Percentiles rank a stretch among this genome's conserved stretches.
Conservation (phyloP, 495 filamentous ascomycete species). For the Staphylotrichum tortipilum region DNA sequence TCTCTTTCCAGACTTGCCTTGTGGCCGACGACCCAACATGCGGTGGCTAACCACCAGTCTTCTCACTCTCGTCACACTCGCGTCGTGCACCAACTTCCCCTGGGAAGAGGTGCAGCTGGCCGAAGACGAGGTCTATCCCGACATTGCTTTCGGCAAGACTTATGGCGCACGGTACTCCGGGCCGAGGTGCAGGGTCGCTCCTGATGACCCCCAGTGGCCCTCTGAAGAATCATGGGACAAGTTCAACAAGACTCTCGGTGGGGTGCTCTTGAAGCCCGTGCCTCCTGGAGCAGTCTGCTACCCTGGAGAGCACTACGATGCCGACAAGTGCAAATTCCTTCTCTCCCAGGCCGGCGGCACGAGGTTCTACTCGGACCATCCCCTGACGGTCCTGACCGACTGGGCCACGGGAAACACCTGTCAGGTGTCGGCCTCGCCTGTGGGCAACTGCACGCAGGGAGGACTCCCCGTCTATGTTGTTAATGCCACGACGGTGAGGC, state of each 20-base stretch:
- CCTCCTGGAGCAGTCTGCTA: constrained; percentile 46
- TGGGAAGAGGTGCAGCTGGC: constrained; percentile 26
- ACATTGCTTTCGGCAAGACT: constrained; percentile 29
- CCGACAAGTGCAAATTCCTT: constrained; percentile 29
- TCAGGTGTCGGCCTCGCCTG: constrained; percentile 9
- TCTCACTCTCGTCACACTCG: not conserved
- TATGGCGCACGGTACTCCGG: not conserved
- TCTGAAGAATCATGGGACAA: constrained; percentile 31
- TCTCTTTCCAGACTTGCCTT: no score
- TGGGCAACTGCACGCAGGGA: constrained; percentile 43
- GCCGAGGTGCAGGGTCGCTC: constrained; percentile 40
- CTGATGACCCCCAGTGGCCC: constrained; percentile 42
- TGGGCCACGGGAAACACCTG: constrained; percentile 31
- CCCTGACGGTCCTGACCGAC: constrained; percentile 24
- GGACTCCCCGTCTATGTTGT: constrained; percentile 52
- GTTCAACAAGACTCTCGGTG: constrained; percentile 38
- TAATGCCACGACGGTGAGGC: constrained; percentile 43
- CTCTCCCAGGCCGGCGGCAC: constrained; percentile 12
- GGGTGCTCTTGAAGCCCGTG: constrained; percentile 41
- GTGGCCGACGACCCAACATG: no score
- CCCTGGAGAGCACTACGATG: constrained; percentile 35
- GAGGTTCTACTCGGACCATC: constrained; percentile 30
- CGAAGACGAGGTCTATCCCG: constrained; percentile 25
- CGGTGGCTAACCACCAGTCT: not conserved
- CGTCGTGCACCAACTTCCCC: constrained; percentile 12